Percentiles rank a stretch among this genome's conserved stretches.
Conservation (phyloP, 2,329 filamentous ascomycete genomes). For the Phialophora expanda region DNA sequence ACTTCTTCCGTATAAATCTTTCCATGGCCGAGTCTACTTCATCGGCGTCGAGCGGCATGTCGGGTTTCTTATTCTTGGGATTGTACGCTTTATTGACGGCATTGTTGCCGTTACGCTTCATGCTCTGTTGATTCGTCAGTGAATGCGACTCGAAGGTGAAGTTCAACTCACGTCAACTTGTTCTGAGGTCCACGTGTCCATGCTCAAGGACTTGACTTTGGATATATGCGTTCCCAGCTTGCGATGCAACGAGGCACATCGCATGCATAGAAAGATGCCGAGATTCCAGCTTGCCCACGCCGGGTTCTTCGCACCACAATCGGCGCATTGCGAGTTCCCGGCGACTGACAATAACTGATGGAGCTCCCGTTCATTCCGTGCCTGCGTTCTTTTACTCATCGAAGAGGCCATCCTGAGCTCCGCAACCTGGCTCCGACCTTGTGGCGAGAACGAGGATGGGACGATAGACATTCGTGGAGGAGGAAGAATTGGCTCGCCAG, state of each 20-base stretch:
- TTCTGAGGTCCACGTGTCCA: slow-evolving; percentile 96
- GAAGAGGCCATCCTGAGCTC: slow-evolving; percentile 66
- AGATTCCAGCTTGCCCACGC: slow-evolving; percentile 99
- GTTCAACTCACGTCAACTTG: slow-evolving; percentile 78
- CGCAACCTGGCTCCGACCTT: slow-evolving; percentile 5
- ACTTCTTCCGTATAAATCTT: slow-evolving; percentile 92
- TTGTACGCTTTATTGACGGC: slow-evolving; percentile 90
- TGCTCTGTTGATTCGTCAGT: slow-evolving; percentile 65
- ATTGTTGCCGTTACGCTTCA: slow-evolving; percentile 89
- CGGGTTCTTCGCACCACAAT: slow-evolving; percentile 90
- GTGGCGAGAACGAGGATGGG: slow-evolving; percentile 11
- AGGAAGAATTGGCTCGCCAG: not conserved
- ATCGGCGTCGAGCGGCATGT: slow-evolving; percentile 87
- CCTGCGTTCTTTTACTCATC: slow-evolving; percentile 95
- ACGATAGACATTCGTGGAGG: slow-evolving; percentile 15
- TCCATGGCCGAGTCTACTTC: slow-evolving; percentile 95
- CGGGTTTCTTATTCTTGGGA: slow-evolving; percentile 77
- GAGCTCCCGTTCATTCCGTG: slow-evolving; percentile 89
- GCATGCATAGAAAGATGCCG: slow-evolving; percentile 96
- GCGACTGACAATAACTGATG: slow-evolving; percentile 88
- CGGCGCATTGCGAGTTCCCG: slow-evolving; percentile 92
- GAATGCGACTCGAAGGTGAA: slow-evolving; percentile 14
- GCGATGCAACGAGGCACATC: slow-evolving; percentile 91
- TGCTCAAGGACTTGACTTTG: slow-evolving; percentile 97
- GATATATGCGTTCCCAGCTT: slow-evolving; percentile 97